phyloP scores from a whole-genome alignment of 1,284 basidiomycete genomes.

The Cutaneotrichosporon cyanovorans region DNA sequence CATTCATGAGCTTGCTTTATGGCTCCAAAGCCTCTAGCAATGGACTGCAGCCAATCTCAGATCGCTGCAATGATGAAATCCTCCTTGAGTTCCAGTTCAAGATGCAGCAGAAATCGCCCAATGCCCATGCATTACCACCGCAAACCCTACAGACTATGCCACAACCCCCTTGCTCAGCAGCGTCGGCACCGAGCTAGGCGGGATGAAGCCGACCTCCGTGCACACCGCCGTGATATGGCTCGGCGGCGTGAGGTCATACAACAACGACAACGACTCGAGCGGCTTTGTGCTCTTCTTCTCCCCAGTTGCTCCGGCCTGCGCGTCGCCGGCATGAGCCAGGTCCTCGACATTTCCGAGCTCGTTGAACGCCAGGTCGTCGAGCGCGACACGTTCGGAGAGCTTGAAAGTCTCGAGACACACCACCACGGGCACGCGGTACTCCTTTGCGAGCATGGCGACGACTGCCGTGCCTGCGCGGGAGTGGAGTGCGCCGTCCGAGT shows the following conservation, averaged over 20 bases:
- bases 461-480: conserved; percentile 90
- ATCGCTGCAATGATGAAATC: no score
- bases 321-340: conserved; percentile 18
- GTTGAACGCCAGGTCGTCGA: conserved; percentile 94
- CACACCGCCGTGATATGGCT: conserved; percentile 88
- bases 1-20: no score
- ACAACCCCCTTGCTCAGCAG: conserved; percentile 38
- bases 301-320: conserved; percentile 5
- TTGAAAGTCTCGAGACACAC: conserved; percentile 99
- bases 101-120: no score
- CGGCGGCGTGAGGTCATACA: conserved; percentile 88
- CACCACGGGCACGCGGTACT: conserved; percentile 81
- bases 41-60: no score
- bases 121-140: neutral
- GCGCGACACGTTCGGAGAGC: conserved; percentile 83
- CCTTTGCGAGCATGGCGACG: conserved; percentile 92
- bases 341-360: conserved; percentile 63
- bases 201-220: conserved; percentile 79
- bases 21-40: no score
- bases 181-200: conserved; percentile 56
- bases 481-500: conserved; percentile 91
- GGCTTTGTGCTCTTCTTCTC: no score
- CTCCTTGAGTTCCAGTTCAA: no score
- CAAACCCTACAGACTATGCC: neutral
- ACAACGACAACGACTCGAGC: conserved; percentile 69